phyloP scores from a whole-genome alignment of 2,329 filamentous ascomycete species.

The Tetracladium maxilliforme region DNA sequence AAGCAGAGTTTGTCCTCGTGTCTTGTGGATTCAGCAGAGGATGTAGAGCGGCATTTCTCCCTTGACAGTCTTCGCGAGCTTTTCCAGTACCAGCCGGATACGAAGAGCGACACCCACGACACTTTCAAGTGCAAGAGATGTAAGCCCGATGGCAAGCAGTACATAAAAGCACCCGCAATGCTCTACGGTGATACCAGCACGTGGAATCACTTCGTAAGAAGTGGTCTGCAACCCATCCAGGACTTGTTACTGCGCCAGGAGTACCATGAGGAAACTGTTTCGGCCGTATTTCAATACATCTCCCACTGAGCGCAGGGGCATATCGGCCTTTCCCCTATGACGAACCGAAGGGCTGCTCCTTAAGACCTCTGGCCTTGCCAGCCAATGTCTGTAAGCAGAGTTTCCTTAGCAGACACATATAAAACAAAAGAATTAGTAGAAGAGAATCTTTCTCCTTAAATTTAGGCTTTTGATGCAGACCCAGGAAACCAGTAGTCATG shows the following conservation, averaged over 20 bases:
- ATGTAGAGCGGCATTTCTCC: slow-evolving; percentile 93
- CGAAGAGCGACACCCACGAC: slow-evolving; percentile 87
- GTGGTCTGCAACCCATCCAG: slow-evolving; percentile 68
- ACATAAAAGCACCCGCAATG: slow-evolving; percentile 84
- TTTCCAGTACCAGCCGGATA: slow-evolving; percentile 80
- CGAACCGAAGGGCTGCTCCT: too few relatives aligned
- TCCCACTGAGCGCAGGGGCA: slow-evolving; percentile 74
- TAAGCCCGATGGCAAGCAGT: slow-evolving; percentile 73
- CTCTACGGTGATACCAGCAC: slow-evolving; percentile 95
- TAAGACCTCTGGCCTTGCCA: too few relatives aligned
- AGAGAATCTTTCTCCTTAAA: too few relatives aligned
- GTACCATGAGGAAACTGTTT: slow-evolving; percentile 62
- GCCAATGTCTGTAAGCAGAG: too few relatives aligned
- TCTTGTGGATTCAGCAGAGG: slow-evolving; percentile 90
- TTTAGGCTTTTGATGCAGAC: too few relatives aligned
- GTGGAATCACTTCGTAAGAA: slow-evolving; percentile 97
- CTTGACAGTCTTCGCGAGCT: slow-evolving; percentile 81
- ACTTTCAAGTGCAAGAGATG: slow-evolving; percentile 98
- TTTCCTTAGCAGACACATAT: too few relatives aligned
- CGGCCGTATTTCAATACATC: slow-evolving; percentile 96
- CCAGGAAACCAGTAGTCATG: too few relatives aligned
- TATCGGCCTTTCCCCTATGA: too few relatives aligned
- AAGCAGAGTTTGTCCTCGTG: slow-evolving; percentile 94
- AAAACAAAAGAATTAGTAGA: too few relatives aligned
- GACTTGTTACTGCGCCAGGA: slow-evolving; percentile 86